Conservation (phyloP, 352 stramenopile species). For the Elongisporangium undulatum region DNA sequence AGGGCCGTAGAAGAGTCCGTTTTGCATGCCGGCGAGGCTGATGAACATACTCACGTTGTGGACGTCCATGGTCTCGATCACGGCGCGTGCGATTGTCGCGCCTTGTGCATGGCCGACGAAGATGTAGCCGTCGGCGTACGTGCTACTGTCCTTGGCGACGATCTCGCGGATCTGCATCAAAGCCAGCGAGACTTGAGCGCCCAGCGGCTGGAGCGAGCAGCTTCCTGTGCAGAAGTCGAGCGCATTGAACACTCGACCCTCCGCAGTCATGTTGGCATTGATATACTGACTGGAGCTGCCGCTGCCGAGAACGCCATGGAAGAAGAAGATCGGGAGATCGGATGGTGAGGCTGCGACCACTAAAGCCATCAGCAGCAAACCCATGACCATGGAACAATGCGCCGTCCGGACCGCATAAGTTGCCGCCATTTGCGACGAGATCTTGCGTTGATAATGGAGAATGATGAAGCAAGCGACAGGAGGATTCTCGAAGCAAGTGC, state of each 20-base stretch:
- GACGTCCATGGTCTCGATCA: constrained; percentile 55
- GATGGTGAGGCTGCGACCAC: not conserved
- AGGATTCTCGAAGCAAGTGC: not conserved
- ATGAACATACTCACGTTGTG: constrained; percentile 49
- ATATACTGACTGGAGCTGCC: constrained; percentile 12
- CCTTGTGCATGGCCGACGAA: constrained; percentile 52
- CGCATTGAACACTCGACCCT: constrained; percentile 21
- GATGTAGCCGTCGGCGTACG: constrained; percentile 41
- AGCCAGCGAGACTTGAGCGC: constrained; percentile 25
- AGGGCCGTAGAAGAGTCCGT: constrained; percentile 53
- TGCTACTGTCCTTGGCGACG: constrained; percentile 11
- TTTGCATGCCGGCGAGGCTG: constrained; percentile 38
- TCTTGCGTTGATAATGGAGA: not conserved
- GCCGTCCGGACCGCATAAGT: not conserved
- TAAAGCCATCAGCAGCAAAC: not conserved
- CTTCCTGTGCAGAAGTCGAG: constrained; percentile 21
- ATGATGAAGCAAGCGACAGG: not conserved
- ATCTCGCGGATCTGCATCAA: constrained; percentile 26
- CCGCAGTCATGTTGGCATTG: constrained; percentile 18
- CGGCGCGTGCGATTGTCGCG: constrained; percentile 30
- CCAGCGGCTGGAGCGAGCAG: constrained; percentile 20
- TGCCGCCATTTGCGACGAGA: not conserved
- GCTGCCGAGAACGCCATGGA: constrained; percentile 26
- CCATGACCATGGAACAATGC: not conserved
- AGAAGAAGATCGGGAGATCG: constrained; percentile 31